These are phyloP conservation scores for Plantago major DNA, from an alignment of 257 asterid genomes.

Conservation along the genomic window DNA sequence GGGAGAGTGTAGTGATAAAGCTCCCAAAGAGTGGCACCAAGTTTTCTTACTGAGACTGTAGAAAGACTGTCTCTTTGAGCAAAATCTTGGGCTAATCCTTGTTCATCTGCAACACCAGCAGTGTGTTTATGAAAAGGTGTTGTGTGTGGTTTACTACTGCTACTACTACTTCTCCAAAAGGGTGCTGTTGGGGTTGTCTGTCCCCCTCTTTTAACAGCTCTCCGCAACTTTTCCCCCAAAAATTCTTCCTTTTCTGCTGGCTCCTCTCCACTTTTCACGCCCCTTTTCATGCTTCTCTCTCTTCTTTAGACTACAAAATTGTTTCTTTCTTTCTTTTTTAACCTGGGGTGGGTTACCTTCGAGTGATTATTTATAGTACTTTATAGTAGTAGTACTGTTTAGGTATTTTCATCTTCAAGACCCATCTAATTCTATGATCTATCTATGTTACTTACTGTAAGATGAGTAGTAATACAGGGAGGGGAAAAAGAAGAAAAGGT, in stretches of 20 bases:
- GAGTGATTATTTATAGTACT: too few species aligned
- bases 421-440: too few species aligned
- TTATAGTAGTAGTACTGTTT: too few species aligned
- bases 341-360: neutral
- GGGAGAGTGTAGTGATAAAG: constrained; percentile 55
- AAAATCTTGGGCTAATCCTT: neutral
- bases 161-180: constrained; percentile 42
- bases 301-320: constrained; percentile 20
- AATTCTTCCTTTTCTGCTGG: constrained; percentile 61
- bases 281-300: constrained; percentile 50
- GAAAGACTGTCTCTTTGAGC: constrained; percentile 17
- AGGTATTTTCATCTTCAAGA: too few species aligned
- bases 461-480: neutral
- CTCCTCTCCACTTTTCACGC: constrained; percentile 50
- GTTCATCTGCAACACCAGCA: too few species aligned
- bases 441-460: too few species aligned
- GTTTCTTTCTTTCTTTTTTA: constrained; percentile 21
- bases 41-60: constrained; percentile 70
- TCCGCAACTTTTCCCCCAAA: constrained; percentile 83
- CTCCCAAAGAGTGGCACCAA: constrained; percentile 85
- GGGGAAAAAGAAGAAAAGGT: neutral
- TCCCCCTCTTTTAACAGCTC: constrained; percentile 75
- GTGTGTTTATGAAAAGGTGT: neutral
- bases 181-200: constrained; percentile 72
- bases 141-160: neutral